Base-by-base conservation (phyloP, 768 basidiomycete genomes). In the Tephrocybe sp. region DNA sequence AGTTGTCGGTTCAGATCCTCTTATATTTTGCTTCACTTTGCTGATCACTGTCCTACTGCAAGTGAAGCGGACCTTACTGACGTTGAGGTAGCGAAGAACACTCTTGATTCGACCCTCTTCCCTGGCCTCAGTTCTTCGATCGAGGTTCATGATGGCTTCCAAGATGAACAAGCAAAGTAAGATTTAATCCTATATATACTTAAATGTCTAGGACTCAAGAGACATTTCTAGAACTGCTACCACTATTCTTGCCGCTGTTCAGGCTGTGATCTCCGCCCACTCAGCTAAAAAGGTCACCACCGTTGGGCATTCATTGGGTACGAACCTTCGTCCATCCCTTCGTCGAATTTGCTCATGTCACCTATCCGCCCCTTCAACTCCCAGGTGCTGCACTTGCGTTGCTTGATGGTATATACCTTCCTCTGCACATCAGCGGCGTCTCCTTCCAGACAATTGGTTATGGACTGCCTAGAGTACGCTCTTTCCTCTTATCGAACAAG, bases 241-340 rank as follows among this genome's bases (percentile, higher is more conserved):
- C 2, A 34, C 33, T 5, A 56, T 70, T 19, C 60, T 70, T 9
- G 47, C 62, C 0, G 69, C 68, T 8, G 69, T 69, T 5, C 38
- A 67, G 40, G 49, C 47, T 3, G 53, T 63, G 0, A 54, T 69
- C 32, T 42, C 59, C 33, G 43, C 36, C 12, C 49, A 65, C 33
- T 45, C 45, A 1, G 55, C 59, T 2, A 62, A 52, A 1, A 51
- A 61, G 17, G 66, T 71, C 23, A 64, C 62, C 4, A 42, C 61
- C n/a, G 59, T 61, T 6, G 74, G 75, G 1, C 74, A 76, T 48
- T 75, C 73, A 0, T 66, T 77, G 4, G 72, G 70, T 60, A 20
- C 8, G 47, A 33, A 5, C 17, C 26, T 26, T 26, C 7, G 7
- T 26, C 7, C 26, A 26, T 26, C n/a, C 8, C 8, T 6, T 41